Evolutionary conservation across 2,329 filamentous ascomycete genomes (phyloP), one percentile per base, ranked within the genome.

Genomic region (Zasmidium cellare): DNA sequence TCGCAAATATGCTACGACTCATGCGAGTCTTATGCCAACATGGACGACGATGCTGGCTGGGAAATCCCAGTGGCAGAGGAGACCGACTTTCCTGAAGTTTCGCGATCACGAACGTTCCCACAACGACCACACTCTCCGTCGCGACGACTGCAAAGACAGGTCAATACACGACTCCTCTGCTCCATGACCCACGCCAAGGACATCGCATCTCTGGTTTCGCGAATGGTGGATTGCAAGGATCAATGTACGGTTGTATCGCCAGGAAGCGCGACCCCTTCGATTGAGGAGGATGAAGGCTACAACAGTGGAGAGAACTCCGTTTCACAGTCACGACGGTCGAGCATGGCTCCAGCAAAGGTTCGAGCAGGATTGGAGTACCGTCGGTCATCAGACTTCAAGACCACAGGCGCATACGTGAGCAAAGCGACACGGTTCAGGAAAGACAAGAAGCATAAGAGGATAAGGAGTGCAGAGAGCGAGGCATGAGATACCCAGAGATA

Each of bases 121-220:
- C 53, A 66, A 63, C 56, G 51, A 51, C 38, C 65, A n/a, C 70
- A 74, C 49, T 75, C 73, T 19, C 67, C 75, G 1, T 72, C 74
- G 2, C 64, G 72, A 46, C 68, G 77, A 35, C 69, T 72, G 65
- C 74, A 74, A 56, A 71, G 77, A 44, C 77, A 79, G 61, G 65
- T 69, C 22, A 75, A 71, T 64, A 71, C 72, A 28, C 71, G 75
- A 48, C 62, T 76, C 60, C 73, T 79, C 52, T 78, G 75, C 71
- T 71, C 67, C 56, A 44, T 67, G 20, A 67, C 72, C 3, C 75
- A 77, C 58, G 66, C 72, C 35, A 70, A 71, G 22, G 76, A 79
- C 63, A 75, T 79, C 46, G 71, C 74, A 12, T 67, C 69, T 23
- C 70, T 80, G 16, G 75, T 79, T 22, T 65, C 73, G 58, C 72